These are phyloP conservation scores for Ceratobasidium sp. DNA, from an alignment of 1,284 basidiomycete genomes.

Conservation along the genomic window DNA sequence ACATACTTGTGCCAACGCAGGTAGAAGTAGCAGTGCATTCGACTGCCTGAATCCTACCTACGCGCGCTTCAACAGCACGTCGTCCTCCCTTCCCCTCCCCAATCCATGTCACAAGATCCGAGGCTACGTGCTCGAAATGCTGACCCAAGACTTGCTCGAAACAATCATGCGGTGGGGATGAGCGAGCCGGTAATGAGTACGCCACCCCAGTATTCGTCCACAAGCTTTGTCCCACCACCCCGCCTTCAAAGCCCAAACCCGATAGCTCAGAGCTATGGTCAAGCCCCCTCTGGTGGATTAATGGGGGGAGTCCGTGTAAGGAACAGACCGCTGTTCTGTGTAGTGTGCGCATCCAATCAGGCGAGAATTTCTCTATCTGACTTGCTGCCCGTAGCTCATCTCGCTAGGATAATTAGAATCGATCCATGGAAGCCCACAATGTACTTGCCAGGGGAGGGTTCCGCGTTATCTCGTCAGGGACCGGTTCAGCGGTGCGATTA, in stretches of 20 bases:
- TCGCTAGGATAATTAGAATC: constrained; percentile 70
- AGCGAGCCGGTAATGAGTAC: constrained; percentile 9
- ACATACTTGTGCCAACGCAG: neutral
- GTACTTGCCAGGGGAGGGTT: constrained; percentile 90
- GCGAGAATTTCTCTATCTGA: constrained; percentile 59
- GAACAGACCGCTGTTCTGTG: constrained; percentile 86
- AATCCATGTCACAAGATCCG: constrained; percentile 36
- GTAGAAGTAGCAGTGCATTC: neutral
- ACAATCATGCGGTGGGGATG: constrained; percentile 16
- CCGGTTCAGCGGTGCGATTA: constrained; percentile 95
- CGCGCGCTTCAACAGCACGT: constrained; percentile 42
- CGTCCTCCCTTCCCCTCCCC: constrained; percentile 1
- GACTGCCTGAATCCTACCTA: constrained; percentile 15
- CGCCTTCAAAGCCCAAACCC: constrained; percentile 41
- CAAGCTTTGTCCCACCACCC: constrained; percentile 13
- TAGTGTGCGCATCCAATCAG: constrained; percentile 98
- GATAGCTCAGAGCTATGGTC: constrained; percentile 23
- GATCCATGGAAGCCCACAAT: constrained; percentile 98
- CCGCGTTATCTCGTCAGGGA: constrained; percentile 93
- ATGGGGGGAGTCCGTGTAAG: neutral
- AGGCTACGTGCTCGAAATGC: constrained; percentile 19
- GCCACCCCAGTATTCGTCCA: constrained; percentile 9
- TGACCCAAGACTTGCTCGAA: constrained; percentile 38
- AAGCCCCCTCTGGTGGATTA: neutral
- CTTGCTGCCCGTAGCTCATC: constrained; percentile 4